Evolutionary conservation across 768 basidiomycete species (phyloP), one percentile per base, ranked within the genome.

Genomic region (Crucibulum laeve): DNA sequence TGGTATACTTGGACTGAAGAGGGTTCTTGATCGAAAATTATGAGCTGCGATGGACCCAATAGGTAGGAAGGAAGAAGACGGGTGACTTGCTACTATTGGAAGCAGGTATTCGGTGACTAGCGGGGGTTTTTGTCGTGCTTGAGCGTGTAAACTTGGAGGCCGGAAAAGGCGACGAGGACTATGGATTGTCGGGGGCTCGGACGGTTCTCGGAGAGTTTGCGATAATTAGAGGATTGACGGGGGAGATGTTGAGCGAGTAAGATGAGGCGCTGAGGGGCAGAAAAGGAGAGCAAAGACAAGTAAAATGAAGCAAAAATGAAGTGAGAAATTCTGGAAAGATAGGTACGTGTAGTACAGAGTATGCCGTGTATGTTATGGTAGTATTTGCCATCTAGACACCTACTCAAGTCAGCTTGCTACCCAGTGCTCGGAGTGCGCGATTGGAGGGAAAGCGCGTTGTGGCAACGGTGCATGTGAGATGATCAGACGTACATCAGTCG

Each of bases 131-230:
- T 25, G 39, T 18, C 3, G 24, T 36, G 28, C 13, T 36, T 40
- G 45, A 38, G 44, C 53, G 56, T 57, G 54, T 49, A 50, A 40
- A 45, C 45, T 19, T 6, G 32, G 36, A 17, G 19, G n/a, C 50
- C 42, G 47, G 40, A 49, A 33, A 51, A 46, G 51, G 53, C 5
- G 38, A 47, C 32, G 24, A 11, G 7, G 17, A 25, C 38, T 21
- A 11, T 7, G 17, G 14, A 19, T 21, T 23, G 23, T 19, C 10
- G 25, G 13, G 40, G 19, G 15, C 42, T 52, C 48, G 47, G 53
- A 47, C 41, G 19, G 53, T 50, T 50, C 25, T 59, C 54, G 56
- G 57, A 49, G 28, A 39, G 30, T 26, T 17, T 35, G 34, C 35
- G 23, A 33, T 10, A 35, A 44, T 13, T 18, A 19, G 23, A 15